A percentile compares a stretch with the other conserved stretches of the same genome.
Evolutionary conservation across 305 asterid genomes (phyloP).

Genomic region (Salvia sclarea): DNA sequence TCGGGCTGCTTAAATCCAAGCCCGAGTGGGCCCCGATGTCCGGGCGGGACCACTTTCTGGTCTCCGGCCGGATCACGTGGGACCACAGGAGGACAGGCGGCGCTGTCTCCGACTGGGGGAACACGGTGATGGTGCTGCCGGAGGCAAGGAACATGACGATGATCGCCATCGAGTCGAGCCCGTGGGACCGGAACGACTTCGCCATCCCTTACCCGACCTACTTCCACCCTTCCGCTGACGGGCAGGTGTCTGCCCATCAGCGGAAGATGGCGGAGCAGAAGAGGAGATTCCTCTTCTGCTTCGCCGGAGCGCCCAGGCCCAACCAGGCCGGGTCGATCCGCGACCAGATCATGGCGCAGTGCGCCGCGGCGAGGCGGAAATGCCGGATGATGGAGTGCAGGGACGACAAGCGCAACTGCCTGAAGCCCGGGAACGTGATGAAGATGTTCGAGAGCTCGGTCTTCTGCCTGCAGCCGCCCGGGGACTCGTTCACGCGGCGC

Average conservation of each 20-base stretch:
- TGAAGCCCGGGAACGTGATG: conserved; percentile 66
- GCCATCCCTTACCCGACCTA: conserved; percentile 90
- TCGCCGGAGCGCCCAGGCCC: conserved; percentile 79
- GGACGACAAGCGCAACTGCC: conserved; percentile 53
- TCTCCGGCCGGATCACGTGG: conserved; percentile 80
- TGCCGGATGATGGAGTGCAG: conserved; percentile 65
- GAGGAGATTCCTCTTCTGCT: conserved; percentile 53
- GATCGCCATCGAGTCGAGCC: conserved; percentile 81
- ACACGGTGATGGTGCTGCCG: conserved; percentile 62
- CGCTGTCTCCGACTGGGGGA: conserved; percentile 65
- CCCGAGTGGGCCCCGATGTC: conserved; percentile 67
- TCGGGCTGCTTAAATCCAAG: conserved; percentile 39
- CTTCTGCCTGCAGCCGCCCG: conserved; percentile 85
- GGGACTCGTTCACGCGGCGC: conserved; percentile 82
- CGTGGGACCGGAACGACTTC: conserved; percentile 76
- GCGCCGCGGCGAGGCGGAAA: conserved; percentile 37
- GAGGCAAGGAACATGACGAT: conserved; percentile 68
- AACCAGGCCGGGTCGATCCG: conserved; percentile 61
- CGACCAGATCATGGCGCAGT: conserved; percentile 67
- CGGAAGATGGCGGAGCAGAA: conserved; percentile 48
- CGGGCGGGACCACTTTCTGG: conserved; percentile 76
- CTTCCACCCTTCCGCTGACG: conserved; percentile 70
- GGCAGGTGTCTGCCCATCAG: conserved; percentile 59
- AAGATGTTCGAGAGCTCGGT: conserved; percentile 55
- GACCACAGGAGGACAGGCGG: conserved; percentile 59